These are phyloP conservation scores for Xylariaceae sp. DNA, from an alignment of 2,329 filamentous ascomycete genomes.

Conservation along the genomic window DNA sequence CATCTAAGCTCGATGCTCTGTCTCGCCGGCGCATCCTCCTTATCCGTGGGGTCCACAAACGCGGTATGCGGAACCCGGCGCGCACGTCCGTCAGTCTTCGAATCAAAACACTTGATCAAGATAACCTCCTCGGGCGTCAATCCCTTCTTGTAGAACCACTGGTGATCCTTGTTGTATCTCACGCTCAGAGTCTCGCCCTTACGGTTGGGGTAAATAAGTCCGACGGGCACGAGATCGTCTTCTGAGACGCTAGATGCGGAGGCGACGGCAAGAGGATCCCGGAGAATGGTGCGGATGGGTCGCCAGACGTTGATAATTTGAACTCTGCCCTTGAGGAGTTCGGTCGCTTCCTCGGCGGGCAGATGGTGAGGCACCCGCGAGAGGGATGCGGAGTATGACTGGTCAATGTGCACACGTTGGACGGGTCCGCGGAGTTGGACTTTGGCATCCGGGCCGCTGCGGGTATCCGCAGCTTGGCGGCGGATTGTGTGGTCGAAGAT, in stretches of 20 bases:
- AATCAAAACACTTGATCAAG: slow-evolving; percentile 62
- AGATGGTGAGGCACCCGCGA: slow-evolving; percentile 44
- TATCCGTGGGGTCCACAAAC: slow-evolving; percentile 46
- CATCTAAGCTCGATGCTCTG: slow-evolving; percentile 60
- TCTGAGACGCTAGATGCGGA: slow-evolving; percentile 50
- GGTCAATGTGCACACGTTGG: slow-evolving; percentile 56
- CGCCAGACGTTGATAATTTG: slow-evolving; percentile 58
- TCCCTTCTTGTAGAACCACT: slow-evolving; percentile 53
- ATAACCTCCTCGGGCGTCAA: slow-evolving; percentile 53
- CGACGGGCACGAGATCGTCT: slow-evolving; percentile 46
- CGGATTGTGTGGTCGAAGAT: slow-evolving; percentile 63
- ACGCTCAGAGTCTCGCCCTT: slow-evolving; percentile 49
- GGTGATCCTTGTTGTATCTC: slow-evolving; percentile 39
- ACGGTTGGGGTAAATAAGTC: slow-evolving; percentile 50
- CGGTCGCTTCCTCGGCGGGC: slow-evolving; percentile 41
- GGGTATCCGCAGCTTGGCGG: slow-evolving; percentile 42
- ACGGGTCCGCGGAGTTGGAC: slow-evolving; percentile 41
- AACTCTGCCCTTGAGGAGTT: slow-evolving; percentile 44
- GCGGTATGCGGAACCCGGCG: slow-evolving; percentile 55
- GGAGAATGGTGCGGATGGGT: slow-evolving; percentile 48
- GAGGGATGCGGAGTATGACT: slow-evolving; percentile 46
- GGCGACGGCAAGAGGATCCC: slow-evolving; percentile 54
- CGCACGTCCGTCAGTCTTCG: slow-evolving; percentile 51
- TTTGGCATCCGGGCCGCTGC: slow-evolving; percentile 30
- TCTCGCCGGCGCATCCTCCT: slow-evolving; percentile 44